Base-by-base conservation (phyloP, 495 filamentous ascomycete genomes). In the Penicillium pulvis region DNA sequence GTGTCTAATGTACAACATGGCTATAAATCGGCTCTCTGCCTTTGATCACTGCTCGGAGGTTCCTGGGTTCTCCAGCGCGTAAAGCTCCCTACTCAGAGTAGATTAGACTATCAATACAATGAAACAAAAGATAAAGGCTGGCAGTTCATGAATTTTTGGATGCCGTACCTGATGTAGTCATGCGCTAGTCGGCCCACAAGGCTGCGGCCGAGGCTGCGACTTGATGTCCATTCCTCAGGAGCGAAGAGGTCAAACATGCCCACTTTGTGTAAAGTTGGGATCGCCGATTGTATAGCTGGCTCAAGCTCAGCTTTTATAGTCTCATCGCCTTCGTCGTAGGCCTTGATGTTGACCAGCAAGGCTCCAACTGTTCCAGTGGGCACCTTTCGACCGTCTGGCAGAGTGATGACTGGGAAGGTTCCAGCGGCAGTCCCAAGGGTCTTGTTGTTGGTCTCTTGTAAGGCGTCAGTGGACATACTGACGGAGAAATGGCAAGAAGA, bases 361-460 rank as follows among this genome's bases (percentile, higher is more conserved):
- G 51, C 51, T 9, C 51, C 39, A 10, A 54, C 51, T n/a, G 51
- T 54, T 8, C 51, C 51, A 30, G 51, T 54, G 19, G 51, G 36
- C 10, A 54, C 35, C 43, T 54, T 54, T 19, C 23, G 51, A 7
- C 51, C 51, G 20, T 54, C 39, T 26, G 51, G 39, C 9, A 54
- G 51, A 8, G 51, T 54, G 20, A 44, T 10, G 35, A 54, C 36
- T 10, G 36, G 36, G 31, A 44, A 44, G 6, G 36, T 28, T 16
- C 56, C 42, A 3, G 56, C 31, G 17, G 49, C 28, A 8, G 50
- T 53, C 7, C 56, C 50, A 14, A 58, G 31, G 30, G 49, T 53
- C 35, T 47, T 53, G 28, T 53, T 48, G 56, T 53, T 58, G 41
- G n/a, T 49, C 31, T 41, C 44, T 20, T 57, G 45, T 7, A 57